Evolutionary conservation across 768 basidiomycete species (phyloP).

Genomic region (Phallus indusiatus): DNA sequence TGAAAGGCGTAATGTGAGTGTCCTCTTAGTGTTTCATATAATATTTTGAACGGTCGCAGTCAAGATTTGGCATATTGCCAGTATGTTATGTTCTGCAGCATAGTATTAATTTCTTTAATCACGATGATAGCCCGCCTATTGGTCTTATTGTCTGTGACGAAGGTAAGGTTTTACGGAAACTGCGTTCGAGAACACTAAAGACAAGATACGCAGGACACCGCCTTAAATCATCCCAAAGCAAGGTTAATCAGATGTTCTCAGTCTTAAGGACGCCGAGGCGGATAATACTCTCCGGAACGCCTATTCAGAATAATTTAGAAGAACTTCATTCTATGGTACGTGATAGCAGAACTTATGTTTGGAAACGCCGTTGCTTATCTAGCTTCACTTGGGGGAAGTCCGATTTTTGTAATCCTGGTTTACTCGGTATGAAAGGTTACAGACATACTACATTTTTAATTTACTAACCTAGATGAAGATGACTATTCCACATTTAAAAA

Average conservation of each 20-base stretch:
- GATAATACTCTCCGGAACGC: slow-evolving; percentile 91
- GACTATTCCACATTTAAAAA: slow-evolving; percentile 67
- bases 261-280: slow-evolving; percentile 64
- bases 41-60: slow-evolving; percentile 21
- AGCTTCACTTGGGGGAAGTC: slow-evolving; percentile 35
- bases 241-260: slow-evolving; percentile 83
- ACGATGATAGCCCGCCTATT: slow-evolving; percentile 62
- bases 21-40: slow-evolving; percentile 2
- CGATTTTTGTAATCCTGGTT: slow-evolving; percentile 89
- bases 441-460: background rate
- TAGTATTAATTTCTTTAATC: background rate
- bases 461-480: slow-evolving; percentile 32
- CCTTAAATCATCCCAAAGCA: slow-evolving; percentile 84
- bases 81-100: slow-evolving; percentile 27
- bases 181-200: background rate
- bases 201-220: slow-evolving; percentile 55
- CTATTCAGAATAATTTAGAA: slow-evolving; percentile 91
- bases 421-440: slow-evolving; percentile 48
- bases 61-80: slow-evolving; percentile 53
- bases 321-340: slow-evolving; percentile 96
- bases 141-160: slow-evolving; percentile 95
- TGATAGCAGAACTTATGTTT: background rate
- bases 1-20: slow-evolving; percentile 72
- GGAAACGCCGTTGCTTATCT: background rate
- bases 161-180: slow-evolving; percentile 34